Evolutionary conservation across 2,329 filamentous ascomycete species (phyloP), one percentile per base, ranked within the genome.

Genomic region (Fusarium sp.): DNA sequence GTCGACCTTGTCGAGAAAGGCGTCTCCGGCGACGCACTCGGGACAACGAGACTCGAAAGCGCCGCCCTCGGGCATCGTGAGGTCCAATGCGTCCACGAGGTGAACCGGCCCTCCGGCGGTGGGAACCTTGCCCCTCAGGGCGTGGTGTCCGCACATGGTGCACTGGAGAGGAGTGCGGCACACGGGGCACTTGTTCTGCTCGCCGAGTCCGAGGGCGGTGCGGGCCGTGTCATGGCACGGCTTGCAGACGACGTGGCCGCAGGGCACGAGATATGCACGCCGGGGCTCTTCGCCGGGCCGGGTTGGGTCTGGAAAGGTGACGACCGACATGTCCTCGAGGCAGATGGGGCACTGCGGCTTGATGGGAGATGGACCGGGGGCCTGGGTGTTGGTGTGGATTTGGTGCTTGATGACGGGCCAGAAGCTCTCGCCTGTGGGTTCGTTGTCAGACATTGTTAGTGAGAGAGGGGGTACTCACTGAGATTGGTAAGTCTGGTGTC

Each of bases 211-310:
- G 3, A 23, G 23, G 23, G 23, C 23, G 23, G 3, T 23, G 23
- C 23, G 23, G 23, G 23, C 23, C 23, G 65, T 34, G 31, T 12
- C 31, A 23, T 23, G 44, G n/a, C 71, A 77, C 3, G 13, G 1
- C 2, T 36, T 12, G 30, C 75, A 77, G 15, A 76, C 56, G 15
- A 74, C 52, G 54, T 77, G 75, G 0, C 75, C 75, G 52, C 75
- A 77, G 15, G 61, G 30, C 5, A 73, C 47, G 11, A 75, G 7
- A 23, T 23, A 23, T 23, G 23, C 15, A 62, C 34, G 12, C 62
- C 11, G 16, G 1, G 12, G 53, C 0, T 30, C 7, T 9, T 62
- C 37, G 1, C 15, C 28, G 1, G 16, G 1, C 30, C 15, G 16
- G 3, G 23, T 30, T 3, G 9, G 37, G 15, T 6, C 43, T 34